Percentiles rank a stretch among this genome's conserved stretches.
These are phyloP conservation scores for Lentinula detonsa DNA, from an alignment of 768 basidiomycete genomes.

Conservation along the genomic window DNA sequence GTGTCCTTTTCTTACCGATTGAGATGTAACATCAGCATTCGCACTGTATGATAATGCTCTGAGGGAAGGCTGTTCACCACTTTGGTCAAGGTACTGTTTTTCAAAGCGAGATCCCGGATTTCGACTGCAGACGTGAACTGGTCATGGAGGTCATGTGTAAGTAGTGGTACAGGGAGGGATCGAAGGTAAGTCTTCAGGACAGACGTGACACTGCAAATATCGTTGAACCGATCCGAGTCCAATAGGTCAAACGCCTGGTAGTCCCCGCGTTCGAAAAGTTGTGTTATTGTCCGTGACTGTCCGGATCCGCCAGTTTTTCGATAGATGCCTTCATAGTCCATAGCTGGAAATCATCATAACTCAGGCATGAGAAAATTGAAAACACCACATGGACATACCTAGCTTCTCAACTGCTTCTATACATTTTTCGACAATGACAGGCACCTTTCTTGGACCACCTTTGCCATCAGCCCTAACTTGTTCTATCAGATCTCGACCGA, in stretches of 20 bases:
- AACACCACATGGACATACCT: slow-evolving; percentile 42
- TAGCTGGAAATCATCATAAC: background rate
- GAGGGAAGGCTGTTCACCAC: slow-evolving; percentile 74
- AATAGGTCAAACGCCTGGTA: slow-evolving; percentile 84
- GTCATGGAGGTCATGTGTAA: slow-evolving; percentile 89
- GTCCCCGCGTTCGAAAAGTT: slow-evolving; percentile 90
- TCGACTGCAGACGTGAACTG: slow-evolving; percentile 77
- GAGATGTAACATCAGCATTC: slow-evolving; percentile 80
- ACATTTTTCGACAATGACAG: slow-evolving; percentile 92
- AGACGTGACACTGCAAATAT: slow-evolving; percentile 94
- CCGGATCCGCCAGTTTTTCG: slow-evolving; percentile 94
- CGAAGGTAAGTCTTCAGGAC: slow-evolving; percentile 97
- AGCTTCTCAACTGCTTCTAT: slow-evolving; percentile 87
- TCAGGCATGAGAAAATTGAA: background rate
- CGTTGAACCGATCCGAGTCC: slow-evolving; percentile 89
- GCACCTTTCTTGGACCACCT: slow-evolving; percentile 59
- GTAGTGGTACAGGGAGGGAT: slow-evolving; percentile 81
- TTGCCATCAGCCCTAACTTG: slow-evolving; percentile 70
- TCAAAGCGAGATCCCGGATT: slow-evolving; percentile 55
- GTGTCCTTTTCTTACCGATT: slow-evolving; percentile 50
- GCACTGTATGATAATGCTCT: slow-evolving; percentile 84
- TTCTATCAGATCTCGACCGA: slow-evolving; percentile 82
- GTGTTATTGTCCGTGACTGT: slow-evolving; percentile 89
- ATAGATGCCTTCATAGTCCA: slow-evolving; percentile 88
- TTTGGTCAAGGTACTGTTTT: slow-evolving; percentile 55